Conservation (phyloP, 1,139 yeast genomes). For the Tardiomyces depauwii region DNA sequence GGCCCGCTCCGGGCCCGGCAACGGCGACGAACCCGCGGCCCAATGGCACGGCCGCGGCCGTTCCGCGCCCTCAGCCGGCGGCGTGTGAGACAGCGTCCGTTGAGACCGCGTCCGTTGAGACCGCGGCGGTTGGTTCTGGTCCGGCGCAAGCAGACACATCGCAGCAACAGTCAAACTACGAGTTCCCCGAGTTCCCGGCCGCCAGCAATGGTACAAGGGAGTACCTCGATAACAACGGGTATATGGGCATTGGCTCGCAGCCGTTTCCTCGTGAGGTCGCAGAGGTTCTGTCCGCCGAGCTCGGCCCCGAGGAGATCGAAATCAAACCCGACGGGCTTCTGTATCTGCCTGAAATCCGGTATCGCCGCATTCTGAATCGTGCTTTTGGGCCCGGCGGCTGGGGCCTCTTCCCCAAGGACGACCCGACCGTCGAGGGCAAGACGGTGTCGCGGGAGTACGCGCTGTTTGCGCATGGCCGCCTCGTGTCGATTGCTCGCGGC, state of each 20-base stretch:
- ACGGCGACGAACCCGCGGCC: no score
- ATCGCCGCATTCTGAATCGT: conserved; percentile 72
- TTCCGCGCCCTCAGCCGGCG: no score
- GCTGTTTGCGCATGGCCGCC: conserved; percentile 71
- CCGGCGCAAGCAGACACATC: no score
- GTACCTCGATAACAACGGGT: background rate
- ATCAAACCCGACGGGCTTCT: conserved; percentile 91
- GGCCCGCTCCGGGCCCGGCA: no score
- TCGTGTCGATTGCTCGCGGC: conserved; percentile 89
- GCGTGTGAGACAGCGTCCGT: no score
- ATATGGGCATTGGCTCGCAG: conserved; percentile 57
- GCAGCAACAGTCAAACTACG: no score
- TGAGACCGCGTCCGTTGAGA: no score
- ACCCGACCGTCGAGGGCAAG: conserved; percentile 55
- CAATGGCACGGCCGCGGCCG: no score
- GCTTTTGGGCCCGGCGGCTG: conserved; percentile 99
- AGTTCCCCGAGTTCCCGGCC: no score
- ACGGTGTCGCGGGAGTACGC: conserved; percentile 84
- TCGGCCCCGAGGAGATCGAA: conserved; percentile 66
- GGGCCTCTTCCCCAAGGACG: conserved; percentile 94
- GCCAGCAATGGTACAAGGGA: no score
- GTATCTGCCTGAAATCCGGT: conserved; percentile 89
- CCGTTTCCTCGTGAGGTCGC: conserved; percentile 58
- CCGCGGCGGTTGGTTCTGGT: no score
- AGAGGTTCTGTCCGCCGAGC: conserved; percentile 45